These are phyloP conservation scores for Vanderwaltozyma yarrowii DNA, from an alignment of 805 yeast genomes.

Conservation along the genomic window DNA sequence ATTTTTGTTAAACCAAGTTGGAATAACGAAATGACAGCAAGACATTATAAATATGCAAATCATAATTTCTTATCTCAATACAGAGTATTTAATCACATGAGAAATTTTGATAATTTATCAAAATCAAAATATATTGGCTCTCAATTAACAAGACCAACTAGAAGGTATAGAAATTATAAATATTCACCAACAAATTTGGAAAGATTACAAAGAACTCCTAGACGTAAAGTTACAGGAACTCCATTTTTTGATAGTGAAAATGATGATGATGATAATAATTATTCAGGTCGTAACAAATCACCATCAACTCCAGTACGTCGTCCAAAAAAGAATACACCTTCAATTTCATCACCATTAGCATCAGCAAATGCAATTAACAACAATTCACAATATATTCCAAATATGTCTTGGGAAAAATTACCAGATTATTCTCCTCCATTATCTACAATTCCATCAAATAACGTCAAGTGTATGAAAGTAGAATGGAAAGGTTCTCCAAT, in stretches of 20 bases:
- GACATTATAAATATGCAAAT: conserved; percentile 10
- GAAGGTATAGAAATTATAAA: not conserved
- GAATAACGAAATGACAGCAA: conserved; percentile 11
- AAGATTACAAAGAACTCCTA: not conserved
- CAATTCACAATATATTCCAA: conserved; percentile 31
- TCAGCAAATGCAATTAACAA: conserved; percentile 21
- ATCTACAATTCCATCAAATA: conserved; percentile 49
- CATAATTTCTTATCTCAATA: conserved; percentile 18
- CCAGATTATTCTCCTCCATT: conserved; percentile 79
- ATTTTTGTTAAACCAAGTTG: conserved; percentile 15
- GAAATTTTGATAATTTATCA: not conserved
- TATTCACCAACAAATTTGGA: not conserved
- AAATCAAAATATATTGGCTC: not conserved
- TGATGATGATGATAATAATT: conserved; percentile 3
- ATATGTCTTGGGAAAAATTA: conserved; percentile 54
- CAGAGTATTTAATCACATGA: conserved; percentile 7
- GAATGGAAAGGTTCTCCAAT: conserved; percentile 99
- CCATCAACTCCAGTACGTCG: conserved; percentile 19
- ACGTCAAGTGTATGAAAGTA: conserved; percentile 63
- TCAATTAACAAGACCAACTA: not conserved
- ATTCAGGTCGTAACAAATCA: too few species aligned
- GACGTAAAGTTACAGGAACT: not conserved
- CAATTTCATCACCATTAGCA: conserved; percentile 27
- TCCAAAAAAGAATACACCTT: conserved; percentile 14
- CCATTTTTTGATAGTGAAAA: conserved; percentile 3